These are phyloP conservation scores for Pholiota microspora DNA, from an alignment of 768 basidiomycete species.

Conservation along the genomic window DNA sequence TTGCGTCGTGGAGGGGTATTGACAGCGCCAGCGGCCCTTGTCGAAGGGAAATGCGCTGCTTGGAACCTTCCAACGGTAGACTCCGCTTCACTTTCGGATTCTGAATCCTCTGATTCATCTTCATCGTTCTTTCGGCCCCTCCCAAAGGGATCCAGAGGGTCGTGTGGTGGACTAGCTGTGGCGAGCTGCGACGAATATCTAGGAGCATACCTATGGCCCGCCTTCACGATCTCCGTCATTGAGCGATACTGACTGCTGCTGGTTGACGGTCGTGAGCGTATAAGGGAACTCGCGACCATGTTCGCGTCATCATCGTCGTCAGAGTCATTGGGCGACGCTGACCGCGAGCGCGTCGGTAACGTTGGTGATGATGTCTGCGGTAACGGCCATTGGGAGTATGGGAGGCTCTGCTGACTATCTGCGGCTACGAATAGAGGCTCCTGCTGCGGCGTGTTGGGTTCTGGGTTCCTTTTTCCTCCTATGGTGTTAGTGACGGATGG, in stretches of 20 bases:
- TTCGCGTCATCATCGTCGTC: slow-evolving; percentile 39
- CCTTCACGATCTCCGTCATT: slow-evolving; percentile 54
- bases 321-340: slow-evolving; percentile 32
- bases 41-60: slow-evolving; percentile 60
- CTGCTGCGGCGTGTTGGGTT: background rate
- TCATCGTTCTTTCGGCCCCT: slow-evolving; percentile 29
- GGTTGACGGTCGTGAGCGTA: slow-evolving; percentile 3
- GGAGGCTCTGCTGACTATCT: slow-evolving; percentile 52
- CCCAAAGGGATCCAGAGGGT: slow-evolving; percentile 36
- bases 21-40: slow-evolving; percentile 48
- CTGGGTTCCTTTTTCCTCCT: background rate
- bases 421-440: slow-evolving; percentile 49
- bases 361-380: background rate
- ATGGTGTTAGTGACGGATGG: background rate
- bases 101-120: slow-evolving; percentile 39
- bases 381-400: slow-evolving; percentile 44
- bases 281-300: slow-evolving; percentile 29
- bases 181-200: slow-evolving; percentile 28
- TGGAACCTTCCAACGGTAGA: slow-evolving; percentile 28
- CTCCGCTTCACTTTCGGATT: slow-evolving; percentile 47
- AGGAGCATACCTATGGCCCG: slow-evolving; percentile 27
- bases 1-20: slow-evolving; percentile 9
- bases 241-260: slow-evolving; percentile 29
- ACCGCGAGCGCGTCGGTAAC: background rate
- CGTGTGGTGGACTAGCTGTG: slow-evolving; percentile 21